Percentiles rank a stretch among this genome's conserved stretches.
These are phyloP conservation scores for Rhodotorula babjevae DNA, from an alignment of 768 basidiomycete species.

Conservation along the genomic window DNA sequence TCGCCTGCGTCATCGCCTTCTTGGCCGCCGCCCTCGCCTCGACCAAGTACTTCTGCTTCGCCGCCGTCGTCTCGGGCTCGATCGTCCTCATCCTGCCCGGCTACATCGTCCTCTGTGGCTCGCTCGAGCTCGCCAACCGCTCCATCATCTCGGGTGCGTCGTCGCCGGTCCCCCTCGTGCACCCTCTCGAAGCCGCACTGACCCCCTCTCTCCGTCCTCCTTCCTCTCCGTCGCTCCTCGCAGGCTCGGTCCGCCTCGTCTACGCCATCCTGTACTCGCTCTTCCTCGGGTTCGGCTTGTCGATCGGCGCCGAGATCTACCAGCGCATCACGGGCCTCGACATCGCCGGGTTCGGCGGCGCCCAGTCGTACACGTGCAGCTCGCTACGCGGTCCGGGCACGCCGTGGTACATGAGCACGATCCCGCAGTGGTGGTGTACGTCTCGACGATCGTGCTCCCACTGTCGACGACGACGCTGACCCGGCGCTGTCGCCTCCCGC, in stretches of 20 bases:
- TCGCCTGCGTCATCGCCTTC: conserved; percentile 74
- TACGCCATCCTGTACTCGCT: conserved; percentile 61
- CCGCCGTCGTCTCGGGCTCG: conserved; percentile 69
- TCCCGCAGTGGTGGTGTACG: conserved; percentile 68
- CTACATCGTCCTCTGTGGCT: conserved; percentile 54
- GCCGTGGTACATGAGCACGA: conserved; percentile 70
- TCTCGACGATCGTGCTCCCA: conserved; percentile 1
- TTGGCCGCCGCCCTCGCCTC: conserved; percentile 67
- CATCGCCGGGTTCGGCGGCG: conserved; percentile 48
- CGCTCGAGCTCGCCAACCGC: conserved; percentile 57
- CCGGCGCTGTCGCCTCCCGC: neutral
- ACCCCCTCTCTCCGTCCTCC: neutral
- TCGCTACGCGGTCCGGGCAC: conserved; percentile 55
- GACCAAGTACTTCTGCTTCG: conserved; percentile 69
- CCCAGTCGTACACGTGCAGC: conserved; percentile 60
- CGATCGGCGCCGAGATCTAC: conserved; percentile 70
- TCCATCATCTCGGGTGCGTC: conserved; percentile 67
- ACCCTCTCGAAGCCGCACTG: no score
- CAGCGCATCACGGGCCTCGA: conserved; percentile 54
- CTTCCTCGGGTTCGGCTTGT: conserved; percentile 63
- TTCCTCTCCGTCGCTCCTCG: neutral
- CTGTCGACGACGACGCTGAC: neutral
- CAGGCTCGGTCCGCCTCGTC: conserved; percentile 64
- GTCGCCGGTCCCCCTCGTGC: neutral
- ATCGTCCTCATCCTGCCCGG: conserved; percentile 77